phyloP scores from a whole-genome alignment of 768 basidiomycete genomes.

The Tephrocybe sp. region DNA sequence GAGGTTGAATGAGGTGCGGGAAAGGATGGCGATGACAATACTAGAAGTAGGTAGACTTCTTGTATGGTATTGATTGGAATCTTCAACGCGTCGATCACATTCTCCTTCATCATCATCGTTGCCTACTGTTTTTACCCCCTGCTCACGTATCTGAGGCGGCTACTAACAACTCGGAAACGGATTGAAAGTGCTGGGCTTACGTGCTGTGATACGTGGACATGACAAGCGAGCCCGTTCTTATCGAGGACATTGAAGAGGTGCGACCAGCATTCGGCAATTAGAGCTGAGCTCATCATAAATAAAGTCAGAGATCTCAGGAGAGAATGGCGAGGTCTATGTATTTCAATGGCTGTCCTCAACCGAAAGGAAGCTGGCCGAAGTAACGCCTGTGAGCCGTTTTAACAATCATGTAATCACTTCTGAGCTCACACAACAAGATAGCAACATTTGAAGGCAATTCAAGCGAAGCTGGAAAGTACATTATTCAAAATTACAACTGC shows the following conservation, averaged over 20 bases:
- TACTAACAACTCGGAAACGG: no score
- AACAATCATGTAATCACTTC: not conserved
- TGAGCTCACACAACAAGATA: conserved; percentile 26
- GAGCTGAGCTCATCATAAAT: not conserved
- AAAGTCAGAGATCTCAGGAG: conserved; percentile 66
- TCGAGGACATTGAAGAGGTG: conserved; percentile 31
- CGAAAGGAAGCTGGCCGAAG: conserved; percentile 53
- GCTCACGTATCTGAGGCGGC: no score
- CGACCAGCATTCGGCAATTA: not conserved
- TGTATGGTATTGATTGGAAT: no score
- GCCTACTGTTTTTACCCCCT: no score
- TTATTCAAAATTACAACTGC: conserved; percentile 69
- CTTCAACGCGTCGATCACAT: no score
- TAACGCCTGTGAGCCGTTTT: conserved; percentile 47
- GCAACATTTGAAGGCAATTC: conserved; percentile 65
- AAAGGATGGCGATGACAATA: not conserved
- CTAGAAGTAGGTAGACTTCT: no score
- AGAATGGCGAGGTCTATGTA: conserved; percentile 78
- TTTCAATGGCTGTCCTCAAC: conserved; percentile 79
- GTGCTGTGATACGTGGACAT: not conserved
- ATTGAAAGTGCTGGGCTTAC: no score
- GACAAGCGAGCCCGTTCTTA: conserved; percentile 11
- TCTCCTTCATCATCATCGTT: no score
- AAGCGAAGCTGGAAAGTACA: conserved; percentile 57
- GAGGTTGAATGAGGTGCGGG: not conserved